Percentiles rank a stretch among this genome's conserved stretches.
These are phyloP conservation scores for Limonium bicolor DNA, from an alignment of 148 eudicot genomes.

Conservation along the genomic window DNA sequence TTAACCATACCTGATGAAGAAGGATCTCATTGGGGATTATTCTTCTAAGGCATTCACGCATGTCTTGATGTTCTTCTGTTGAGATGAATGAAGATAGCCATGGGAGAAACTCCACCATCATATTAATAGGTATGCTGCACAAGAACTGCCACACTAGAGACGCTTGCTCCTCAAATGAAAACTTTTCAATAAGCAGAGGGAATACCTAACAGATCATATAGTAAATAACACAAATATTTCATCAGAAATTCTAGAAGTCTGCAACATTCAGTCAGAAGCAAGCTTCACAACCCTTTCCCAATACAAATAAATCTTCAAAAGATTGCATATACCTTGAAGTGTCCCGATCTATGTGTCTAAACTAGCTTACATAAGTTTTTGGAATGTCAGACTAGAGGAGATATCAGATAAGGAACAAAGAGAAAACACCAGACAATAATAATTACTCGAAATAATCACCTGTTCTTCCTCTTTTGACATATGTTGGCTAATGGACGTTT, in stretches of 20 bases:
- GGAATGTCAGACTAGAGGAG: too few species aligned
- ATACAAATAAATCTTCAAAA: too few species aligned
- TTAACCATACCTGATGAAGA: slow-evolving; percentile 74
- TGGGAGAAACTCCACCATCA: slow-evolving; percentile 97
- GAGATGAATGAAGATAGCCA: slow-evolving; percentile 94
- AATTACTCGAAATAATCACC: too few species aligned
- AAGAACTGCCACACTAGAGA: slow-evolving; percentile 89
- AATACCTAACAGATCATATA: slow-evolving; percentile 46
- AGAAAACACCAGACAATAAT: too few species aligned
- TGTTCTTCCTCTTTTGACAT: slow-evolving; percentile 99
- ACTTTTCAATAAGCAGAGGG: slow-evolving; percentile 88
- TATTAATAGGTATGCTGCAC: slow-evolving; percentile 95
- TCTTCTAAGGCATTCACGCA: slow-evolving; percentile 71
- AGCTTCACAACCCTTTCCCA: too few species aligned
- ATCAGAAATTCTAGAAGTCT: too few species aligned
- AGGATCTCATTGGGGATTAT: slow-evolving; percentile 82
- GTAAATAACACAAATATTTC: background rate
- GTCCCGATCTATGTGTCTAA: too few species aligned
- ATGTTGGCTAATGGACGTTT: slow-evolving; percentile 90
- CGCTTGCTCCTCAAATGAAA: slow-evolving; percentile 93
- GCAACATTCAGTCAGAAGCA: too few species aligned
- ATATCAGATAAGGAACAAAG: too few species aligned
- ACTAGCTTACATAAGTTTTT: too few species aligned
- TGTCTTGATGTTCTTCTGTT: slow-evolving; percentile 67
- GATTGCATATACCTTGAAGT: too few species aligned